Base-by-base conservation (phyloP, 2,329 filamentous ascomycete species). In the Aureobasidium pullulans region DNA sequence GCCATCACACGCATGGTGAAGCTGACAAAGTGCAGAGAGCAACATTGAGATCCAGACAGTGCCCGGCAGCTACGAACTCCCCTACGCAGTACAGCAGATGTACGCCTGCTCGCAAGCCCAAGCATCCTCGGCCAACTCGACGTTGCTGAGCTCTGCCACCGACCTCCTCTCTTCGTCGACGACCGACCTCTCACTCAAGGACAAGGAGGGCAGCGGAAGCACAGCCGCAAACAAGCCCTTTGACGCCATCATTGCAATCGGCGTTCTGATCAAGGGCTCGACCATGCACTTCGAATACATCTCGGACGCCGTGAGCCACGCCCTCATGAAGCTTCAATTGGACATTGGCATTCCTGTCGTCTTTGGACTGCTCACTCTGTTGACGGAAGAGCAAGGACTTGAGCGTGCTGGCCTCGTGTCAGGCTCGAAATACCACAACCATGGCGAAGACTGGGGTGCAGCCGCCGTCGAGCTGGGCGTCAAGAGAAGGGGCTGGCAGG, bases 281-380 rank as follows among this genome's bases (percentile, higher is more conserved):
- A 97, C 94, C 6, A 96, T 96, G 91, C 94, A 99, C 77, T 99
- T 99, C 70, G 94, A 99, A 77, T 97, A 99, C 77, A 99, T 99
- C 68, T 83, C 92, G 43, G 94, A 97, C 64, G 84, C 90, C 42
- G 91, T 95, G 6, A 90, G 86, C 60, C 90, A 96, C 63, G 94
- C 90, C 6, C 81, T 99, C 62, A 99, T 99, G 94, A 86, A 90
- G 64, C 86, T 97, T 61, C 91, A 96, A 74, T 80, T 97, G 59
- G 93, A 99, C 72, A 86, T 85, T 9, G 89, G 90, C 46, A 84
- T 96, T 53, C 94, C 94, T 34, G 88, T 99, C 61, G 84, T 97
- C 61, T 96, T 97, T 73, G 93, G 94, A 13, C 79, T 97, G 67
- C 77, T 99, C 73, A 99, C 94, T 23, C 85, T 97, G 53, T 77